A percentile compares a stretch with the other conserved stretches of the same genome.
Conservation (phyloP, 2,329 filamentous ascomycete genomes). For the Cytospora chrysosperma region DNA sequence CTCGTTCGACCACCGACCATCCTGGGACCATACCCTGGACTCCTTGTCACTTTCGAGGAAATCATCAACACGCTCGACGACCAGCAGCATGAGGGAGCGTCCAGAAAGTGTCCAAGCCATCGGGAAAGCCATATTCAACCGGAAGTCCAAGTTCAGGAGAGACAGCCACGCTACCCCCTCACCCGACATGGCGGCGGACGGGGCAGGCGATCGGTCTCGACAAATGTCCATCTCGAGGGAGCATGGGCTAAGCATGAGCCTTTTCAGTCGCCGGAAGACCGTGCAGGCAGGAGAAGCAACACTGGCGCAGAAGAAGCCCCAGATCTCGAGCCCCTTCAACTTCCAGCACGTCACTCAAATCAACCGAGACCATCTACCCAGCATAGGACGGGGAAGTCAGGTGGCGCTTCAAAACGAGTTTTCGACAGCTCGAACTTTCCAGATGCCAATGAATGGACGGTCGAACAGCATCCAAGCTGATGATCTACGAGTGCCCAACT, state of each 20-base stretch:
- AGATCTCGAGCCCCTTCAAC: slow-evolving; percentile 65
- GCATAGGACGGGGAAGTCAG: slow-evolving; percentile 40
- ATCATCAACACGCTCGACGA: slow-evolving; percentile 56
- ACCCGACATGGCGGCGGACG: slow-evolving; percentile 37
- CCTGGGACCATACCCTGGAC: slow-evolving; percentile 52
- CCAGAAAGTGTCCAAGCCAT: slow-evolving; percentile 61
- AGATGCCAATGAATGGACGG: slow-evolving; percentile 36
- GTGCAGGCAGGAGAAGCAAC: slow-evolving; percentile 34
- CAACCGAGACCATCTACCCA: slow-evolving; percentile 47
- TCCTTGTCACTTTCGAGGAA: slow-evolving; percentile 51
- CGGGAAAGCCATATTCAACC: slow-evolving; percentile 58
- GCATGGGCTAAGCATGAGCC: slow-evolving; percentile 14
- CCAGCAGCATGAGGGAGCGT: slow-evolving; percentile 54
- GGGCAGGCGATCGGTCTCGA: slow-evolving; percentile 28
- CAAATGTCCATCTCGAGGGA: slow-evolving; percentile 27
- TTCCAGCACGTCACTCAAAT: slow-evolving; percentile 65
- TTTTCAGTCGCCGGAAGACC: slow-evolving; percentile 52
- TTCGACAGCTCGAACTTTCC: slow-evolving; percentile 40
- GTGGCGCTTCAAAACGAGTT: slow-evolving; percentile 45
- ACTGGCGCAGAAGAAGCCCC: slow-evolving; percentile 41
- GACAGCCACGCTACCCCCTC: slow-evolving; percentile 51
- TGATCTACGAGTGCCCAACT: slow-evolving; percentile 47
- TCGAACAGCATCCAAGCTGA: slow-evolving; percentile 40
- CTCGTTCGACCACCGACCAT: slow-evolving; percentile 41
- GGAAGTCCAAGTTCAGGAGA: slow-evolving; percentile 51